Conservation (phyloP, 1,284 basidiomycete species). For the Ganoderma leucocontextum region DNA sequence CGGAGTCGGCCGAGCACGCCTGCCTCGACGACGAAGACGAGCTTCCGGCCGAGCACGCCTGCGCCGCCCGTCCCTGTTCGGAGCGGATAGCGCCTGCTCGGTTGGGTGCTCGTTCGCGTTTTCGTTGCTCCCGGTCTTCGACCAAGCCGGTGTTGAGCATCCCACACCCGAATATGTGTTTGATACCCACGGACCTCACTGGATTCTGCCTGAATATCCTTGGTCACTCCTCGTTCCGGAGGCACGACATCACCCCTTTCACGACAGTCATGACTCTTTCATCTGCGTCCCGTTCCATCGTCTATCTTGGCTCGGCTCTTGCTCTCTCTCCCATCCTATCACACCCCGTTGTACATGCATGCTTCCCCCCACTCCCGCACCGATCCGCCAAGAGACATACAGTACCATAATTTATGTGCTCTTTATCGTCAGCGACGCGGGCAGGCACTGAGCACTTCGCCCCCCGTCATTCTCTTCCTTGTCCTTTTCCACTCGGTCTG, state of each 20-base stretch:
- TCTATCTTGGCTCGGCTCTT: not conserved
- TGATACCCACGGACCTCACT: slow-evolving; percentile 5
- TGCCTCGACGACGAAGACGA: slow-evolving; percentile 6
- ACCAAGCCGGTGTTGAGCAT: not conserved
- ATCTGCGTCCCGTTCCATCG: not conserved
- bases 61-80: slow-evolving; percentile 30
- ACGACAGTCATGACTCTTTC: slow-evolving; percentile 26
- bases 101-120: not conserved
- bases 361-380: too few species aligned
- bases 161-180: slow-evolving; percentile 7
- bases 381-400: too few species aligned
- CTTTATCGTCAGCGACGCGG: slow-evolving; percentile 23
- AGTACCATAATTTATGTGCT: slow-evolving; percentile 30
- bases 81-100: slow-evolving; percentile 2
- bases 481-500: too few species aligned
- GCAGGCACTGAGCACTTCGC: slow-evolving; percentile 5
- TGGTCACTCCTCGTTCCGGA: not conserved
- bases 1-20: slow-evolving; percentile 32
- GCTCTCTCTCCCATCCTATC: not conserved
- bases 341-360: not conserved
- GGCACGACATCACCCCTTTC: slow-evolving; percentile 7
- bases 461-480: not conserved
- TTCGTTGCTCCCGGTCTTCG: slow-evolving; percentile 7
- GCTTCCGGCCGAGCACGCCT: slow-evolving; percentile 32
- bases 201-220: not conserved